phyloP scores from a whole-genome alignment of 2,329 filamentous ascomycete species.

The Didymella exigua region DNA sequence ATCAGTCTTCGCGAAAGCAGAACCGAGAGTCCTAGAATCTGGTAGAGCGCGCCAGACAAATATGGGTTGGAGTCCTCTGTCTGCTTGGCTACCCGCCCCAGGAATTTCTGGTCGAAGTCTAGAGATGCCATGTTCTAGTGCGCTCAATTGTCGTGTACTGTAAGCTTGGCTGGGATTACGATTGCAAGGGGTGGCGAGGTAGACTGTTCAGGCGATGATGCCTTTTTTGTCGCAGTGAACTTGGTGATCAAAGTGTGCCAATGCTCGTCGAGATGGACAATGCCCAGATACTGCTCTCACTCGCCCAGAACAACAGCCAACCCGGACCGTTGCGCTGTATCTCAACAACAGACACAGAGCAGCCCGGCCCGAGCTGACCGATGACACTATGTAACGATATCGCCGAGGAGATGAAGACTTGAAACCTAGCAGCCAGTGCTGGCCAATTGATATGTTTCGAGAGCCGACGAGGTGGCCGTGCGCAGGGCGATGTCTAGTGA shows the following conservation, averaged over 20 bases:
- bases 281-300: background rate
- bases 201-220: background rate
- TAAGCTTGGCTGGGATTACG: constrained; percentile 1
- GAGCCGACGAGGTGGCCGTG: constrained; percentile 29
- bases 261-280: background rate
- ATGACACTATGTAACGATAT: constrained; percentile 30
- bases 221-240: background rate
- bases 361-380: constrained; percentile 41
- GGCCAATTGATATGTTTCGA: constrained; percentile 43
- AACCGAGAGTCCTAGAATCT: constrained; percentile 87
- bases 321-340: constrained; percentile 43
- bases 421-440: constrained; percentile 32
- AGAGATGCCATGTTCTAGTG: constrained; percentile 79
- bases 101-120: constrained; percentile 96
- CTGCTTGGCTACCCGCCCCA: constrained; percentile 83
- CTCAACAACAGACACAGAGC: constrained; percentile 39
- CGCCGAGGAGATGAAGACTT: constrained; percentile 35
- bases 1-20: constrained; percentile 84
- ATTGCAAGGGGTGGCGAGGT: background rate
- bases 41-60: constrained; percentile 82
- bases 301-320: constrained; percentile 31
- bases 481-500: constrained; percentile 36
- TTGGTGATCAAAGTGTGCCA: no score
- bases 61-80: constrained; percentile 79
- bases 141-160: background rate